These are phyloP conservation scores for Hypoxylon crocopeplum DNA, from an alignment of 495 filamentous ascomycete genomes.

Conservation along the genomic window DNA sequence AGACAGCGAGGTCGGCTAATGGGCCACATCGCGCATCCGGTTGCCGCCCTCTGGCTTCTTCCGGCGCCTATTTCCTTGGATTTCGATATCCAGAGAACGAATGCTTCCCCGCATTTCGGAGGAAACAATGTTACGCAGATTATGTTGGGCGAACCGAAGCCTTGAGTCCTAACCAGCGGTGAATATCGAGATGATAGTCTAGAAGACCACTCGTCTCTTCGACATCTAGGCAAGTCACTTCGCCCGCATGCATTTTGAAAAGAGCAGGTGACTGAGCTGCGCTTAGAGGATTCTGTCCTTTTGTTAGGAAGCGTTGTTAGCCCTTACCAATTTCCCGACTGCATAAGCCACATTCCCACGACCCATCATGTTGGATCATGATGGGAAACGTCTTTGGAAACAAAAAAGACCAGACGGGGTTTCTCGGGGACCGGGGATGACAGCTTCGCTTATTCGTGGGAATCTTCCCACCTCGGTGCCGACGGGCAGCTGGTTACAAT, in stretches of 20 bases:
- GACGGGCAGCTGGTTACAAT: constrained; percentile 9
- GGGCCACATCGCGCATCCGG: constrained; percentile 31
- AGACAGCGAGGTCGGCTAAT: constrained; percentile 38
- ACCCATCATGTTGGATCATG: constrained; percentile 3
- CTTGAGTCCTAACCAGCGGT: constrained; percentile 19
- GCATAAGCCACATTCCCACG: constrained; percentile 29
- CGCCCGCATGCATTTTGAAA: constrained; percentile 9
- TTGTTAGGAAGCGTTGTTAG: constrained; percentile 4
- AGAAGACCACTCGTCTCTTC: constrained; percentile 4
- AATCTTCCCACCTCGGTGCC: constrained; percentile 13
- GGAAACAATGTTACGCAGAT: constrained; percentile 7
- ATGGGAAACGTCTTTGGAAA: constrained; percentile 1
- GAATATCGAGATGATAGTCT: constrained; percentile 14
- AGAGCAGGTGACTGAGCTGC: constrained; percentile 17
- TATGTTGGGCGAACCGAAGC: background rate
- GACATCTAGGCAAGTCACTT: background rate
- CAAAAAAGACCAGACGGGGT: background rate
- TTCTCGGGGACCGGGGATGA: background rate
- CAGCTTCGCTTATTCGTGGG: no score
- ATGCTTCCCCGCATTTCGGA: constrained; percentile 35
- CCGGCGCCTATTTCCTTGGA: constrained; percentile 30
- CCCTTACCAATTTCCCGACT: constrained; percentile 17
- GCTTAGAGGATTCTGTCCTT: constrained; percentile 17
- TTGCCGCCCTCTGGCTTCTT: constrained; percentile 28
- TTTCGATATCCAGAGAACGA: background rate